Percentiles rank a stretch among this genome's conserved stretches.
phyloP scores from a whole-genome alignment of 495 filamentous ascomycete species.

The Aspergillus mulundensis region DNA sequence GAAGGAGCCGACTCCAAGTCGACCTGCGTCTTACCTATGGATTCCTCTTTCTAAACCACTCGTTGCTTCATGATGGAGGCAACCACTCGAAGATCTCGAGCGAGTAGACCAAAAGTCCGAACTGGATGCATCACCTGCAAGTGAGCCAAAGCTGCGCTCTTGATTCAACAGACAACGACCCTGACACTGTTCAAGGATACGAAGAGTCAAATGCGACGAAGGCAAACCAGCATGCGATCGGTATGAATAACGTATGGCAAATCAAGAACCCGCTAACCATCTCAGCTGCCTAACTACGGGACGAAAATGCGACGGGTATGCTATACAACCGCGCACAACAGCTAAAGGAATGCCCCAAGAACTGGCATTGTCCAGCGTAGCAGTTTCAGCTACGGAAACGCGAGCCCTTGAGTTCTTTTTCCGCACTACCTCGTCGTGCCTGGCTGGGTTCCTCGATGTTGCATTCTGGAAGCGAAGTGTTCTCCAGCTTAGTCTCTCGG shows the following conservation, averaged over 20 bases:
- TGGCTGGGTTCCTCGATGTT: conserved; percentile 59
- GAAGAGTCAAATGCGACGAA: conserved; percentile 33
- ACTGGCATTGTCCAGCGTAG: conserved; percentile 7
- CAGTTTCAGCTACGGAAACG: conserved; percentile 7
- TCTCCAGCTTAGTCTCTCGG: conserved; percentile 53
- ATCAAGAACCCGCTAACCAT: neutral
- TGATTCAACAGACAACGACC: neutral
- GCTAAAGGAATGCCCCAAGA: neutral
- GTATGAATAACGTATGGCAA: conserved; percentile 7
- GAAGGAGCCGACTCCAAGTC: neutral
- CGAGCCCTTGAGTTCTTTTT: conserved; percentile 21
- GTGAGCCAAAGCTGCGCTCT: conserved; percentile 14
- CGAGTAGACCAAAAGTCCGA: conserved; percentile 27
- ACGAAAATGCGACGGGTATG: conserved; percentile 34
- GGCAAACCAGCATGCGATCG: conserved; percentile 21
- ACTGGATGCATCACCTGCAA: conserved; percentile 34
- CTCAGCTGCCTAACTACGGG: conserved; percentile 33
- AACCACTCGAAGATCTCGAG: conserved; percentile 4
- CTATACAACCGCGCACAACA: neutral
- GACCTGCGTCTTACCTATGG: neutral
- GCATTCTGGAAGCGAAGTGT: conserved; percentile 54
- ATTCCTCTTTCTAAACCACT: neutral
- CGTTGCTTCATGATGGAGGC: neutral
- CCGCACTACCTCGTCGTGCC: conserved; percentile 38
- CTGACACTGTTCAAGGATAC: conserved; percentile 10